Conservation (phyloP, 352 stramenopile species). For the Phytopythium montanum region DNA sequence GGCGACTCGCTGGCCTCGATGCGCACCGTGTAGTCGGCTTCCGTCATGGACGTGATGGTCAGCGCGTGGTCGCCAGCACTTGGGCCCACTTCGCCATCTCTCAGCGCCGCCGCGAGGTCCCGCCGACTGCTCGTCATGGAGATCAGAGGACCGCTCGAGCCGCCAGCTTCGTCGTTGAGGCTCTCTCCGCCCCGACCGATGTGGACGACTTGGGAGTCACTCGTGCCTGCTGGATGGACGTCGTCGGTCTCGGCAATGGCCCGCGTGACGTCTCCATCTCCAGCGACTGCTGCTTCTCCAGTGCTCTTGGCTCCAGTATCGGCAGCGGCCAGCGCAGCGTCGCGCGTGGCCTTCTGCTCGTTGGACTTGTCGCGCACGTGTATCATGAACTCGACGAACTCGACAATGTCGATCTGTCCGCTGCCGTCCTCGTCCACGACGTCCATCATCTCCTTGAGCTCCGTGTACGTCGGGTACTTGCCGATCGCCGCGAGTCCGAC, state of each 20-base stretch:
- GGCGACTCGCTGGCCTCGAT: slow-evolving; percentile 2
- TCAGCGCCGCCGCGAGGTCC: background rate
- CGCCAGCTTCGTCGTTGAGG: slow-evolving; percentile 5
- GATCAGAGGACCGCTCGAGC: background rate
- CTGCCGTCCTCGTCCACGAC: slow-evolving; percentile 82
- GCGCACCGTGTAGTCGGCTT: slow-evolving; percentile 3
- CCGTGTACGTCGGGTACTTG: slow-evolving; percentile 74
- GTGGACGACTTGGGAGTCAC: slow-evolving; percentile 1
- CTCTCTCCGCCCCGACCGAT: background rate
- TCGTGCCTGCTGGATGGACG: background rate
- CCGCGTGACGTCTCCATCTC: background rate
- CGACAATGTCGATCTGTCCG: slow-evolving; percentile 83
- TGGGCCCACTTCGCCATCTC: background rate
- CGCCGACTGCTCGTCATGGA: background rate
- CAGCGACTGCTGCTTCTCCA: too few relatives aligned
- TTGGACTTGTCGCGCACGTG: slow-evolving; percentile 68
- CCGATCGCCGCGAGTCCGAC: slow-evolving; percentile 78
- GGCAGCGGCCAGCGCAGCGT: slow-evolving; percentile 14
- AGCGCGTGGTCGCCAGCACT: background rate
- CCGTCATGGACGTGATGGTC: background rate
- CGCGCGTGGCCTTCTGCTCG: slow-evolving; percentile 30
- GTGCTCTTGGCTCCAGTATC: too few relatives aligned
- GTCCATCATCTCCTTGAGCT: slow-evolving; percentile 86
- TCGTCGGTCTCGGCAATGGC: slow-evolving; percentile 9
- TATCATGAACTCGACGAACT: slow-evolving; percentile 88